Evolutionary conservation across 2,329 filamentous ascomycete species (phyloP), one percentile per base, ranked within the genome.

Genomic region (Parascedosporium putredinis): DNA sequence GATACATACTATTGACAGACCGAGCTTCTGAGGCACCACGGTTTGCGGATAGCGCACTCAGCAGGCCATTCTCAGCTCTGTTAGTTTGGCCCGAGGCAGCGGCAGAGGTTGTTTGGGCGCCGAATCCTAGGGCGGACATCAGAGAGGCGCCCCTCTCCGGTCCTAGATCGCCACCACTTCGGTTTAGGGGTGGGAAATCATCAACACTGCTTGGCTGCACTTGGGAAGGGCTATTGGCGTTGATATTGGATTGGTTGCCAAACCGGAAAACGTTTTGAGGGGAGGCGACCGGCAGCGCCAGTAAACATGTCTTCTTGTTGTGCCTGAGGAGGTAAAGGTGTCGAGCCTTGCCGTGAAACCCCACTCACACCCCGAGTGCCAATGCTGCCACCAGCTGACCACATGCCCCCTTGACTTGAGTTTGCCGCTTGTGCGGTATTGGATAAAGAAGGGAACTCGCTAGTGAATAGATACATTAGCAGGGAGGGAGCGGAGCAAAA

Each of bases 361-460:
- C 68, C 73, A 42, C 67, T 67, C 50, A 77, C 62, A 51, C 67
- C 74, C 53, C 77, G 51, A 8, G 49, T 68, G 16, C 72, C 66
- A 5, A 16, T 20, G 10, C 29, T 29, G 14, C 47, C 38, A 23
- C 70, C 71, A 53, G 68, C 66, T 38, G 75, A 72, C 78, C 78
- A 81, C 64, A 81, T 69, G 4, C 75, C 75, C 12, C 71, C 65
- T 53, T 72, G 72, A 43, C 61, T 72, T 5, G 70, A 62, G 51
- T 63, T 74, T 24, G 72, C 65, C 40, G 79, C 63, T 58, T 78
- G 76, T 42, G 76, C 68, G 55, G 76, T 81, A 58, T 78, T 81
- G 47, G 79, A 82, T 56, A 84, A 64, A 20, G 79, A 81, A 7
- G 81, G 81, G 50, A 84, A 84, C 59, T 84, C 80, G 53, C 80